These are phyloP conservation scores for Gryganskiella cystojenkinii DNA, from an alignment of 192 early-diverging fungal genomes.

Conservation along the genomic window DNA sequence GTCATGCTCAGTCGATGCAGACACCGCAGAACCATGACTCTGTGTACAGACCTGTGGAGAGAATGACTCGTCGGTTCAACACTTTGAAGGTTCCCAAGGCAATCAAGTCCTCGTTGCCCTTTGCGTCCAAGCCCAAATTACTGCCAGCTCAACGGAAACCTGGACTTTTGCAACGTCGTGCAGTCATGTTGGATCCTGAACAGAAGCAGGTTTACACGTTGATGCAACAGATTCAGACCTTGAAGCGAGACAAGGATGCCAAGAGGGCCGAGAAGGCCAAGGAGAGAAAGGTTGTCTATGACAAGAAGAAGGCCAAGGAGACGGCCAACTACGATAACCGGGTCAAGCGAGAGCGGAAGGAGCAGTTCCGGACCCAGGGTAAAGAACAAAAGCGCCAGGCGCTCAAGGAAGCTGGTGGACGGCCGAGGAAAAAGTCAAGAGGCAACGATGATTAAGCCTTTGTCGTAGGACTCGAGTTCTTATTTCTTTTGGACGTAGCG, in stretches of 20 bases:
- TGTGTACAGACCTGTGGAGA: conserved; percentile 85
- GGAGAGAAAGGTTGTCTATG: conserved; percentile 60
- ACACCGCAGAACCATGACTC: conserved; percentile 88
- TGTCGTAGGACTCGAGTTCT: too few relatives aligned
- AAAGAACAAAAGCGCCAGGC: conserved; percentile 49
- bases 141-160: conserved; percentile 61
- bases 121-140: conserved; percentile 89
- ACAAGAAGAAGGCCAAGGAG: conserved; percentile 66
- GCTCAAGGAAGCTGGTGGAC: conserved; percentile 49
- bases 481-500: too few relatives aligned
- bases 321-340: conserved; percentile 58
- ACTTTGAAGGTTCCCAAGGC: conserved; percentile 83
- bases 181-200: conserved; percentile 90
- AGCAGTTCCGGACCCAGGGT: conserved; percentile 75
- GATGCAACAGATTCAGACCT: conserved; percentile 88
- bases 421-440: conserved; percentile 52
- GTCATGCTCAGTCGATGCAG: conserved; percentile 69
- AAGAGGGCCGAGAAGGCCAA: conserved; percentile 78
- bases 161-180: conserved; percentile 71
- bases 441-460: conserved; percentile 40
- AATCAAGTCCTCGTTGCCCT: conserved; percentile 86
- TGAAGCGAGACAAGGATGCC: conserved; percentile 85
- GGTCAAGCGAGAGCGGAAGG: conserved; percentile 72
- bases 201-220: conserved; percentile 89
- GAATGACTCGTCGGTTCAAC: conserved; percentile 83